Conservation (phyloP, 805 yeast species). For the Kazachstania taianensis region DNA sequence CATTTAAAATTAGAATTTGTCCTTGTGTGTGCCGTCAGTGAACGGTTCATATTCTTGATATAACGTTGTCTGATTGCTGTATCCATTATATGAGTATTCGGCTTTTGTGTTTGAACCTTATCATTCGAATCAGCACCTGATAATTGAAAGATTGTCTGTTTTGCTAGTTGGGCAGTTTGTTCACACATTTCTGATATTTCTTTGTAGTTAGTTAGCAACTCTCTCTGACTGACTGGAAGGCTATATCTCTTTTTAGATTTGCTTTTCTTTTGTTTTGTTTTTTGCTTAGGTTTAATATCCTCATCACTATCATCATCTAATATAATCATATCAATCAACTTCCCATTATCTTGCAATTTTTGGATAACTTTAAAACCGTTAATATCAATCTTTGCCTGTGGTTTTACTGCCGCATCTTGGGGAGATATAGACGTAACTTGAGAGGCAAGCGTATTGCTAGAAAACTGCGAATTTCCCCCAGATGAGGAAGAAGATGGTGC, state of each 20-base stretch:
- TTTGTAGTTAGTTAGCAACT: slow-evolving; percentile 11
- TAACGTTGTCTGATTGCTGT: too few relatives aligned
- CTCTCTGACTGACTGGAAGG: too few relatives aligned
- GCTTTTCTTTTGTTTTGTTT: slow-evolving; percentile 9
- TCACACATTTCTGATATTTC: slow-evolving; percentile 23
- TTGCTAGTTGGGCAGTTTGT: slow-evolving; percentile 21
- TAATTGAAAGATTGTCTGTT: slow-evolving; percentile 16
- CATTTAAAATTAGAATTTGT: background rate
- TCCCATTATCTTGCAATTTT: slow-evolving; percentile 14
- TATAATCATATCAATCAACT: slow-evolving; percentile 19
- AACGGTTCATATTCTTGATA: slow-evolving; percentile 7
- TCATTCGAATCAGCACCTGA: too few relatives aligned
- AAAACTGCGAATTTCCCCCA: too few relatives aligned
- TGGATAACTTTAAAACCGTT: slow-evolving; percentile 6
- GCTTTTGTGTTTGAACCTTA: too few relatives aligned
- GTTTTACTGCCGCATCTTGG: too few relatives aligned
- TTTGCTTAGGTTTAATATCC: background rate
- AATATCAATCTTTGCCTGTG: too few relatives aligned
- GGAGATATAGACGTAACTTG: background rate
- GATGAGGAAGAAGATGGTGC: too few relatives aligned
- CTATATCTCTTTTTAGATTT: background rate
- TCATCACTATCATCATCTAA: slow-evolving; percentile 15
- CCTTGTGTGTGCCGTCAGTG: slow-evolving; percentile 3
- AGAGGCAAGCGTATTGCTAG: background rate
- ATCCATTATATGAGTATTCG: too few relatives aligned